Percentiles rank a stretch among this genome's conserved stretches.
Conservation (phyloP, 2,329 filamentous ascomycete species). For the Triangularia setosa region DNA sequence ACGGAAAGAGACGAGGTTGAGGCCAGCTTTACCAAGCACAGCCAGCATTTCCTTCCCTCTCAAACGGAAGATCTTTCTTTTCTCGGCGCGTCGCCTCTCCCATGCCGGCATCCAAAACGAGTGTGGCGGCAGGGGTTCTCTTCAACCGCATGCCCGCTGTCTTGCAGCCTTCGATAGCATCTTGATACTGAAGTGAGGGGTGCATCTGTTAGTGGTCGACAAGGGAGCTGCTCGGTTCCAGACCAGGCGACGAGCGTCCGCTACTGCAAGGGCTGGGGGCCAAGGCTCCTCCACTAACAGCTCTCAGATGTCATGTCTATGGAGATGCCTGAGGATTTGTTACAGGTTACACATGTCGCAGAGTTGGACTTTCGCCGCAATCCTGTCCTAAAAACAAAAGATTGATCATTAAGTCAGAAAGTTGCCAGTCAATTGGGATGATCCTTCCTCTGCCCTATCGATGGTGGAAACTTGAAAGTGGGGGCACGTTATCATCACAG, state of each 20-base stretch:
- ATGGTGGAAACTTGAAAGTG: neutral
- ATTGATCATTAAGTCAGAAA: neutral
- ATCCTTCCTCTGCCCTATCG: neutral
- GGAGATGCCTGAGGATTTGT: neutral
- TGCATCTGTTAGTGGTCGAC: neutral
- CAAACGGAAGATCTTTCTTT: neutral
- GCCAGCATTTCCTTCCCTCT: neutral
- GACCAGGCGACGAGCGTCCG: neutral
- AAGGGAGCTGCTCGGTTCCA: neutral
- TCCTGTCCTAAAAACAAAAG: neutral
- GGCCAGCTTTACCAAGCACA: neutral
- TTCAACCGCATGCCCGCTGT: neutral
- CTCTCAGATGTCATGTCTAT: neutral
- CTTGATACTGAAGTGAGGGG: neutral
- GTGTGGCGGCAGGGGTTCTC: conserved; percentile 3
- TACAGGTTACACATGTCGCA: neutral
- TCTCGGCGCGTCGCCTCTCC: conserved; percentile 4
- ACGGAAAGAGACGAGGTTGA: neutral
- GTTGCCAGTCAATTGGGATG: neutral
- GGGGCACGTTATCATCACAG: neutral
- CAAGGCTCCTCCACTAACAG: neutral
- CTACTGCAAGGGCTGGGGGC: neutral
- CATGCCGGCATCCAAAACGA: conserved; percentile 5
- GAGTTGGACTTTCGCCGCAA: neutral
- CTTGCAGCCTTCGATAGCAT: neutral